phyloP scores from a whole-genome alignment of 257 asterid species.

The Nicotiana sylvestris region DNA sequence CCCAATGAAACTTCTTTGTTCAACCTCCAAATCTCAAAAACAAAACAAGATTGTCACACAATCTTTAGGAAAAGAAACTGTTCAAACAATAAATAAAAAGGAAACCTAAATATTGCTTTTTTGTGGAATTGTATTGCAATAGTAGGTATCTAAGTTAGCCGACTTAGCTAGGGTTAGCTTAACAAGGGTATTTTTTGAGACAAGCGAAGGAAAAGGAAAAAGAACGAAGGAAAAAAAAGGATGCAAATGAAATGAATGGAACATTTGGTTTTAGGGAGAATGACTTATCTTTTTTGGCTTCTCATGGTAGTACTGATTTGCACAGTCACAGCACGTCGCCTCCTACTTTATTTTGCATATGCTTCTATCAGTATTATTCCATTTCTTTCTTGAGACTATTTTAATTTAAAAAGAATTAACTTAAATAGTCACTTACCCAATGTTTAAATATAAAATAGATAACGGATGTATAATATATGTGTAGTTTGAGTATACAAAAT shows the following conservation, averaged over 20 bases:
- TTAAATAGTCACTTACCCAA: no score
- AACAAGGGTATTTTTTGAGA: not conserved
- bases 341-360: not conserved
- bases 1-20: slow-evolving; percentile 26
- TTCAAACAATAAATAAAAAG: not conserved
- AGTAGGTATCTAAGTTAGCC: not conserved
- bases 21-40: slow-evolving; percentile 23
- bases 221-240: not conserved
- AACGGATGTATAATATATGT: no score
- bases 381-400: not conserved
- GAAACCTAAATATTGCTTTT: not conserved
- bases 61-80: not conserved
- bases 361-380: slow-evolving; percentile 8
- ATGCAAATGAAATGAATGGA: slow-evolving; percentile 36
- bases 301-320: not conserved
- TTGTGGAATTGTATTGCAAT: not conserved
- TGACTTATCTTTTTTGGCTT: not conserved
- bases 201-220: not conserved
- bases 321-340: slow-evolving; percentile 3
- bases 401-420: no score
- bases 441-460: no score
- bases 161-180: not conserved
- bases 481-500: no score
- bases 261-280: slow-evolving; percentile 30
- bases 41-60: slow-evolving; percentile 5